These are phyloP conservation scores for Huiozyma naganishii DNA, from an alignment of 805 yeast genomes.

Conservation along the genomic window DNA sequence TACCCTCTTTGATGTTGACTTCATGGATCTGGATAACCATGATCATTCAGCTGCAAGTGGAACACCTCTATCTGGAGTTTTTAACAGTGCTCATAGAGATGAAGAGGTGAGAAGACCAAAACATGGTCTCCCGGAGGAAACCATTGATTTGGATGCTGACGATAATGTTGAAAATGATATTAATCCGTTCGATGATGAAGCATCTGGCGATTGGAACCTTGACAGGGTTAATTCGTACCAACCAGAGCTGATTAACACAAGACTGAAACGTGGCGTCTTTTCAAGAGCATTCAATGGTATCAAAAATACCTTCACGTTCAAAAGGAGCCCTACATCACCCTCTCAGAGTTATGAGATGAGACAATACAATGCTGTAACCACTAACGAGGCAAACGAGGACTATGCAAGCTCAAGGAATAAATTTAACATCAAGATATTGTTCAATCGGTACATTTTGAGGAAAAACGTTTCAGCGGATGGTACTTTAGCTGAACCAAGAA, in stretches of 20 bases:
- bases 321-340: conserved; percentile 2
- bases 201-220: conserved; percentile 9
- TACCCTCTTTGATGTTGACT: conserved; percentile 33
- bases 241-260: conserved; percentile 7
- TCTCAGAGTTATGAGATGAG: conserved; percentile 25
- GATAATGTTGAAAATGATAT: conserved; percentile 30
- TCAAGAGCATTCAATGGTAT: conserved; percentile 11
- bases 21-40: conserved; percentile 20
- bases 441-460: conserved; percentile 28
- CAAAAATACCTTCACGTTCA: conserved; percentile 11
- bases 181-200: conserved; percentile 18
- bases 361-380: conserved; percentile 17
- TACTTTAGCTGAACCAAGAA: conserved; percentile 40
- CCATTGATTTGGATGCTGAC: conserved; percentile 25
- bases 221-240: conserved; percentile 2
- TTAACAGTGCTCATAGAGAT: neutral
- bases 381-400: conserved; percentile 16
- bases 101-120: conserved; percentile 2
- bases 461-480: conserved; percentile 11
- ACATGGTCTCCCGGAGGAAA: conserved; percentile 24
- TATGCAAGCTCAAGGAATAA: conserved; percentile 26
- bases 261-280: conserved; percentile 12
- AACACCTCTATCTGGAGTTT: neutral
- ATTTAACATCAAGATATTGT: conserved; percentile 30
- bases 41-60: conserved; percentile 5